Evolutionary conservation across 768 basidiomycete species (phyloP).

Genomic region (Hydnomerulius pinastri): DNA sequence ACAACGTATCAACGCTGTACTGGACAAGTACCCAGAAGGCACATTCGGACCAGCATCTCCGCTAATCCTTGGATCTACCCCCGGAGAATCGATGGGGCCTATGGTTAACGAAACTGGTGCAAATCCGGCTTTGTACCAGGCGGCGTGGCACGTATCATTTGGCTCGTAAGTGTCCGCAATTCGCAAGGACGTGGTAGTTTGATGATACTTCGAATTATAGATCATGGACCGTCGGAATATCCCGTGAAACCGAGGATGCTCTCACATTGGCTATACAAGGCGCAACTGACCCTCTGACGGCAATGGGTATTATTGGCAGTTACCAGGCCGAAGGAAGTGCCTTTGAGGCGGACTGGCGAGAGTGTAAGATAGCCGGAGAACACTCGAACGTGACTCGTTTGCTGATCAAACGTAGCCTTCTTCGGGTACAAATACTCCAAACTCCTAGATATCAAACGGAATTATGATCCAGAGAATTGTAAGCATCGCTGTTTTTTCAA

Average conservation of each 20-base stretch:
- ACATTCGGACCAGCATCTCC: not conserved
- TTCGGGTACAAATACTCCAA: constrained; percentile 20
- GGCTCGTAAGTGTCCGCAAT: not conserved
- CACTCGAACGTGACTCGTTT: constrained; percentile 6
- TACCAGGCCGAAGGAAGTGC: constrained; percentile 25
- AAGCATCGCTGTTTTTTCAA: not conserved
- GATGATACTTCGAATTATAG: not conserved
- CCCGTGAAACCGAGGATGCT: not conserved
- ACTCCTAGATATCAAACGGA: constrained; percentile 21
- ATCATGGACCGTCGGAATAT: constrained; percentile 14
- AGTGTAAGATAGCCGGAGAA: no score
- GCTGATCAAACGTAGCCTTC: constrained; percentile 8
- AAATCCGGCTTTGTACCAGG: constrained; percentile 4
- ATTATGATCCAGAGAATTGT: constrained; percentile 23
- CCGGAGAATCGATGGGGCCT: not conserved
- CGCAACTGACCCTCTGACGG: constrained; percentile 13
- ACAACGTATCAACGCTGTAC: not conserved
- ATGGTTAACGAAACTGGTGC: constrained; percentile 2
- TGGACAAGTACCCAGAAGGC: no score
- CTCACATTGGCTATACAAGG: constrained; percentile 8
- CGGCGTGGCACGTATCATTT: constrained; percentile 2
- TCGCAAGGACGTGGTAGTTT: not conserved
- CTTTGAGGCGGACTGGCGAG: constrained; percentile 23
- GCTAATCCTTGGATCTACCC: constrained; percentile 5
- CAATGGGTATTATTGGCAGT: constrained; percentile 18